Percentiles rank a stretch among this genome's conserved stretches.
These are phyloP conservation scores for Leccinum sublutescens DNA, from an alignment of 768 basidiomycete species.

Conservation along the genomic window DNA sequence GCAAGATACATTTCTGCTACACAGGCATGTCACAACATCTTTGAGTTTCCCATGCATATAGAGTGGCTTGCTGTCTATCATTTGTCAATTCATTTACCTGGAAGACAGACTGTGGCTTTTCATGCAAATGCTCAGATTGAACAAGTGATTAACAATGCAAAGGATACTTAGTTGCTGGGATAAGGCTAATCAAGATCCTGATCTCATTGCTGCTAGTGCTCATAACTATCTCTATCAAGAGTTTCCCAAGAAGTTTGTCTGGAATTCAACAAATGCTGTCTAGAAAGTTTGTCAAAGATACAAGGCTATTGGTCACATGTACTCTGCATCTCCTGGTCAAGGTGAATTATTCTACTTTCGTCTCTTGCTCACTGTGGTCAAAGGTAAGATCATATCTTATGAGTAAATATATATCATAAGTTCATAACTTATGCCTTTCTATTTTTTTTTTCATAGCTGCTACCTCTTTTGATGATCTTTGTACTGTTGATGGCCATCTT, in stretches of 20 bases:
- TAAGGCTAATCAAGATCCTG: not conserved
- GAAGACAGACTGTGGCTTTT: not conserved
- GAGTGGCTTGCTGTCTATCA: too few relatives aligned
- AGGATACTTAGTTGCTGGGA: not conserved
- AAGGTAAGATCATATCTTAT: constrained; percentile 1
- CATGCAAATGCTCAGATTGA: not conserved
- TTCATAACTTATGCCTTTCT: not conserved
- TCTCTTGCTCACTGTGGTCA: constrained; percentile 38
- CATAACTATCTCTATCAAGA: constrained; percentile 33
- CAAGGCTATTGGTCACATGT: constrained; percentile 17
- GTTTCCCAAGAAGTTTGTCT: constrained; percentile 33
- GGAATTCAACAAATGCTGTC: constrained; percentile 12
- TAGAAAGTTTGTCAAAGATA: constrained; percentile 32
- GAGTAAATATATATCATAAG: not conserved
- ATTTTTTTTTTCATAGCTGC: not conserved
- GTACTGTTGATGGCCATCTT: not conserved
- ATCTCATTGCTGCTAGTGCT: constrained; percentile 5
- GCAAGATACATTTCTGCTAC: too few relatives aligned
- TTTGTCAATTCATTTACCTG: not conserved
- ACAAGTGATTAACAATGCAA: not conserved
- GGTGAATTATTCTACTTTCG: constrained; percentile 43
- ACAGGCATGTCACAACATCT: too few relatives aligned
- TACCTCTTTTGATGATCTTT: not conserved
- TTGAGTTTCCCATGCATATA: too few relatives aligned
- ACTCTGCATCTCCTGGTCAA: constrained; percentile 15